Evolutionary conservation across 1,139 yeast genomes (phyloP).

Genomic region (Meyerozyma elateridarum): DNA sequence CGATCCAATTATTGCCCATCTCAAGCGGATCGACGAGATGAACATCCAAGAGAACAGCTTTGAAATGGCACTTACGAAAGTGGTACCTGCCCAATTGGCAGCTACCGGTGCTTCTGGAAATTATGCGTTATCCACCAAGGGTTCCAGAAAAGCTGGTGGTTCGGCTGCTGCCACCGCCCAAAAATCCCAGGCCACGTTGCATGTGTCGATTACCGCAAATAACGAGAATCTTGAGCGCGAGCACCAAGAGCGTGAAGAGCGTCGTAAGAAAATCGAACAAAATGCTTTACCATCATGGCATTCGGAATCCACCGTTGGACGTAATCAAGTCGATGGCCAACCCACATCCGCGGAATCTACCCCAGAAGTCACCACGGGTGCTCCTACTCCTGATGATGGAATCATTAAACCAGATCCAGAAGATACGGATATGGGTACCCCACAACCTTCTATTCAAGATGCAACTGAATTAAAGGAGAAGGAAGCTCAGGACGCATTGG

Average conservation of each 20-base stretch:
- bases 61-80: constrained; percentile 70
- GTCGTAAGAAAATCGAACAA: constrained; percentile 73
- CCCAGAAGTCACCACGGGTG: constrained; percentile 11
- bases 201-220: constrained; percentile 87
- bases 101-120: constrained; percentile 51
- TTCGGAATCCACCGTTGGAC: constrained; percentile 81
- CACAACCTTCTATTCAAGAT: constrained; percentile 10
- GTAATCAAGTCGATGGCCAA: constrained; percentile 37
- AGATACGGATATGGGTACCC: too few relatives aligned
- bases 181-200: constrained; percentile 67
- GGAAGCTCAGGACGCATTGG: constrained; percentile 73
- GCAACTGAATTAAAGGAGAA: constrained; percentile 43
- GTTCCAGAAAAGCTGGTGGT: constrained; percentile 18
- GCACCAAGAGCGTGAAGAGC: constrained; percentile 62
- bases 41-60: constrained; percentile 84
- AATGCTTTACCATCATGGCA: constrained; percentile 98
- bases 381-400: constrained; percentile 11
- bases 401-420: constrained; percentile 8
- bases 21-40: constrained; percentile 82
- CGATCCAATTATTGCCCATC: constrained; percentile 78
- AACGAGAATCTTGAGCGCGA: constrained; percentile 74
- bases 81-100: constrained; percentile 79
- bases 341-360: constrained; percentile 14
- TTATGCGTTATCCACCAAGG: constrained; percentile 46
- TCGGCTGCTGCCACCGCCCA: constrained; percentile 27